These are phyloP conservation scores for Fusarium robinianum DNA, from an alignment of 2,329 filamentous ascomycete species.

Conservation along the genomic window DNA sequence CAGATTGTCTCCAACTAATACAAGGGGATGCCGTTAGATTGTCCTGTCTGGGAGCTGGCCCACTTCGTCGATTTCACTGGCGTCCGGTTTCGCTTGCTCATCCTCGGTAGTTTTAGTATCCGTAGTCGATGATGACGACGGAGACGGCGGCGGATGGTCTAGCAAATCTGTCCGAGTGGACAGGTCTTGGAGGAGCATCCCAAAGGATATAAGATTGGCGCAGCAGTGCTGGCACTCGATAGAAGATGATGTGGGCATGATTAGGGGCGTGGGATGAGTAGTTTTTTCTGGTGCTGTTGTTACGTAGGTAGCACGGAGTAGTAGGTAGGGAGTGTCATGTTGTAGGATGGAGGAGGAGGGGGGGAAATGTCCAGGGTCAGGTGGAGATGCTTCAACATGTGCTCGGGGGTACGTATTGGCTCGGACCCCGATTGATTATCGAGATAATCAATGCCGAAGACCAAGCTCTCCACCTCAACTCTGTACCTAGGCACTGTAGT, in stretches of 20 bases:
- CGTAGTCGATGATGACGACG: background rate
- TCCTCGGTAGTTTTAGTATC: conserved; percentile 6
- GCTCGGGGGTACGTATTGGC: too few relatives aligned
- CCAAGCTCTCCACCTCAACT: too few relatives aligned
- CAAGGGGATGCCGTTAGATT: conserved; percentile 4
- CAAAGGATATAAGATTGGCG: conserved; percentile 44
- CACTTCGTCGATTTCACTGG: conserved; percentile 3
- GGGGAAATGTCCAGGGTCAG: conserved; percentile 4
- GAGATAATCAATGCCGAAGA: conserved; percentile 15
- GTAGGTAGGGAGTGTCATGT: conserved; percentile 19
- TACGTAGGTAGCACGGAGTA: conserved; percentile 14
- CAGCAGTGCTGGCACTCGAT: conserved; percentile 40
- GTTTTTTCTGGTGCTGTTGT: conserved; percentile 1
- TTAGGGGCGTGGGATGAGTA: background rate
- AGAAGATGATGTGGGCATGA: conserved; percentile 26
- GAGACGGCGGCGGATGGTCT: conserved; percentile 6
- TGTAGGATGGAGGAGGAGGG: background rate
- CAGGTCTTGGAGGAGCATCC: conserved; percentile 43
- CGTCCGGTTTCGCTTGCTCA: conserved; percentile 20
- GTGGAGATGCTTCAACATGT: background rate
- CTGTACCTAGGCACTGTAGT: background rate
- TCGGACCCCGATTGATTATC: conserved; percentile 14
- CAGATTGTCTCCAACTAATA: background rate
- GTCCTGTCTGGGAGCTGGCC: conserved; percentile 20
- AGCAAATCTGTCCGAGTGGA: conserved; percentile 38